Conservation (phyloP, 1,284 basidiomycete genomes). For the Lignosus rhinocerotis region DNA sequence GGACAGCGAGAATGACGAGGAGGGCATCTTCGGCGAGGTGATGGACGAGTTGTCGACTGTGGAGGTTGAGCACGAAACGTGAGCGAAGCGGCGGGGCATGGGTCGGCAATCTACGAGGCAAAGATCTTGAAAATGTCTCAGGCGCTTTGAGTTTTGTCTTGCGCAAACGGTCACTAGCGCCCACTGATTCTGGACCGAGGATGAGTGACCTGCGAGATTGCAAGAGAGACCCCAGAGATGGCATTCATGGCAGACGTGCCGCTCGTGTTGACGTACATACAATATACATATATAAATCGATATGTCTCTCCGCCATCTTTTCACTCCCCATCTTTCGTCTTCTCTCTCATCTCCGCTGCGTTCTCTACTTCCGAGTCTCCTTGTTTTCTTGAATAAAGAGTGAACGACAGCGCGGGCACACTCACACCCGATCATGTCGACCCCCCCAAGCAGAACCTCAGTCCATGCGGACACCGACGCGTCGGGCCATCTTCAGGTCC, state of each 20-base stretch:
- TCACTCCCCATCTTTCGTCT: conserved; percentile 7
- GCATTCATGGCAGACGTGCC: conserved; percentile 10
- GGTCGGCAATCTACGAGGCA: conserved; percentile 6
- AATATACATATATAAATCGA: conserved; percentile 5
- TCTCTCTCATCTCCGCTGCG: conserved; percentile 1
- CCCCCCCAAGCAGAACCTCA: conserved; percentile 14
- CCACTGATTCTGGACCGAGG: neutral
- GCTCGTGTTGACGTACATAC: conserved; percentile 19
- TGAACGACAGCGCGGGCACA: conserved; percentile 9
- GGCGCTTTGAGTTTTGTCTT: neutral
- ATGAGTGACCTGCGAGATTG: conserved; percentile 1
- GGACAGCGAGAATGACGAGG: neutral
- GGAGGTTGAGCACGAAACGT: too few species aligned
- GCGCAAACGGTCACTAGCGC: conserved; percentile 5
- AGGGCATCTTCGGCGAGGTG: too few species aligned
- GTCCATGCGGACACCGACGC: conserved; percentile 10
- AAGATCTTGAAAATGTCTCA: neutral
- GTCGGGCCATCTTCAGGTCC: conserved; percentile 23
- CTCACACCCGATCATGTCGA: conserved; percentile 18
- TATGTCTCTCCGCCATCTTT: neutral
- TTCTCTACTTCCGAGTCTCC: neutral
- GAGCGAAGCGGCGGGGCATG: neutral
- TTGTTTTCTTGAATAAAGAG: neutral
- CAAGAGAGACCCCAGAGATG: neutral
- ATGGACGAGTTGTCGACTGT: too few species aligned